Evolutionary conservation across 345 rosid species (phyloP).

Genomic region (Brassica incana): DNA sequence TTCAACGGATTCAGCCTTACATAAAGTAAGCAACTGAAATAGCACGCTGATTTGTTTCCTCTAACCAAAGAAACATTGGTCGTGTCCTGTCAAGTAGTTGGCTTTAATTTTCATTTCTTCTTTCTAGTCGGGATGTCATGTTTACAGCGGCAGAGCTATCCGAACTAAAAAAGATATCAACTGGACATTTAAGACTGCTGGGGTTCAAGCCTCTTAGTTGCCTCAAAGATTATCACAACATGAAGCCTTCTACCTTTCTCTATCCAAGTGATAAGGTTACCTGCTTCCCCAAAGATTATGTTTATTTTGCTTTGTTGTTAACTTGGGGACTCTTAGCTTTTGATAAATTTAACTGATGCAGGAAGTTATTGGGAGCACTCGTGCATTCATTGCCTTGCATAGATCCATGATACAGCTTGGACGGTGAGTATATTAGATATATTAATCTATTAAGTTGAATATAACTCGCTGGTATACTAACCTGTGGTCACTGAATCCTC

Average conservation of each 20-base stretch:
- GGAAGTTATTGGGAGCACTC: constrained; percentile 93
- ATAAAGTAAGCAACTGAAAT: constrained; percentile 52
- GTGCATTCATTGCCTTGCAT: constrained; percentile 73
- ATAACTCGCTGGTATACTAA: constrained; percentile 8
- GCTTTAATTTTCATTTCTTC: constrained; percentile 12
- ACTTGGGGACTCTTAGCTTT: constrained; percentile 6
- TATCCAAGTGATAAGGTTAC: constrained; percentile 88
- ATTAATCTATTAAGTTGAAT: constrained; percentile 3
- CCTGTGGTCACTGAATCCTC: not conserved
- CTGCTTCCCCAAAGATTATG: not conserved
- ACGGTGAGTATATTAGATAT: constrained; percentile 59
- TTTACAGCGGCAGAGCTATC: constrained; percentile 68
- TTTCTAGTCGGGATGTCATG: constrained; percentile 59
- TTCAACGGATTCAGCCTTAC: constrained; percentile 62
- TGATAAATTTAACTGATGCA: constrained; percentile 40
- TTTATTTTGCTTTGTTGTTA: not conserved
- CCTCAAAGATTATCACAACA: constrained; percentile 89
- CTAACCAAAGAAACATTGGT: not conserved
- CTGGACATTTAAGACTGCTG: constrained; percentile 68
- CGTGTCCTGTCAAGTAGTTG: constrained; percentile 11
- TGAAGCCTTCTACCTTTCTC: constrained; percentile 91
- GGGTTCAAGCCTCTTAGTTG: constrained; percentile 94
- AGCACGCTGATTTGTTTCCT: constrained; percentile 4
- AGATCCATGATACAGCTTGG: constrained; percentile 77
- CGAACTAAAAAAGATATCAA: constrained; percentile 70